These are phyloP conservation scores for Colletotrichum orbiculare DNA, from an alignment of 2,329 filamentous ascomycete genomes.

Conservation along the genomic window DNA sequence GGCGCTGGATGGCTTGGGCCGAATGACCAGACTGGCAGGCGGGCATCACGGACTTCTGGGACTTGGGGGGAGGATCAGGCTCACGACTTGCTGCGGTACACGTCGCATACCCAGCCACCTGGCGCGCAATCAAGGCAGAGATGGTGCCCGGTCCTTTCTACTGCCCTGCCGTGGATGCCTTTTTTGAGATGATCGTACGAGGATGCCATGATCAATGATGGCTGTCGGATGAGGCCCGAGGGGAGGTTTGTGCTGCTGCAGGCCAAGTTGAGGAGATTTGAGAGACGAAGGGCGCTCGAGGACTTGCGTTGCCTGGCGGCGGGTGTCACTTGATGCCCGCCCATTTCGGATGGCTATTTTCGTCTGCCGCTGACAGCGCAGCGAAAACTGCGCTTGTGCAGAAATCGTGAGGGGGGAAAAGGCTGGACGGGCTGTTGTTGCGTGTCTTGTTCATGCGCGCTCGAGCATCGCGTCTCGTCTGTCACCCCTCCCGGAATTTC, in stretches of 20 bases:
- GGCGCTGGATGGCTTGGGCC: background rate
- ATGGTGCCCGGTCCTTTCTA: background rate
- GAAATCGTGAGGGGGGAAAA: too few species aligned
- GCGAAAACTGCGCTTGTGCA: too few species aligned
- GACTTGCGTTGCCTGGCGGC: too few species aligned
- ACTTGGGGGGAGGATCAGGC: background rate
- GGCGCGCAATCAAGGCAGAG: background rate
- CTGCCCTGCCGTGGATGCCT: background rate
- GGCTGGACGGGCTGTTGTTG: too few species aligned
- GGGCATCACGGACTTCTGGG: constrained; percentile 1
- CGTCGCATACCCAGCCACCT: constrained; percentile 6
- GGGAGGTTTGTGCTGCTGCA: background rate
- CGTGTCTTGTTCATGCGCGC: too few species aligned
- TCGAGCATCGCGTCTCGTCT: too few species aligned
- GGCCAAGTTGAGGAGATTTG: background rate
- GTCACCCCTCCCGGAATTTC: too few species aligned
- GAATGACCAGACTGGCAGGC: too few species aligned
- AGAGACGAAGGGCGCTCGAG: too few species aligned
- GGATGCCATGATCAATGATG: background rate
- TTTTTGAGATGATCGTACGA: background rate
- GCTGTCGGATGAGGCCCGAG: background rate
- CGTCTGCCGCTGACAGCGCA: too few species aligned
- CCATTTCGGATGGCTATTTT: too few species aligned
- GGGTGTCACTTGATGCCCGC: too few species aligned
- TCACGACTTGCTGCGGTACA: background rate